Percentiles rank a stretch among this genome's conserved stretches.
These are phyloP conservation scores for Angomonas deanei DNA, from an alignment of 208 protist species.

Conservation along the genomic window DNA sequence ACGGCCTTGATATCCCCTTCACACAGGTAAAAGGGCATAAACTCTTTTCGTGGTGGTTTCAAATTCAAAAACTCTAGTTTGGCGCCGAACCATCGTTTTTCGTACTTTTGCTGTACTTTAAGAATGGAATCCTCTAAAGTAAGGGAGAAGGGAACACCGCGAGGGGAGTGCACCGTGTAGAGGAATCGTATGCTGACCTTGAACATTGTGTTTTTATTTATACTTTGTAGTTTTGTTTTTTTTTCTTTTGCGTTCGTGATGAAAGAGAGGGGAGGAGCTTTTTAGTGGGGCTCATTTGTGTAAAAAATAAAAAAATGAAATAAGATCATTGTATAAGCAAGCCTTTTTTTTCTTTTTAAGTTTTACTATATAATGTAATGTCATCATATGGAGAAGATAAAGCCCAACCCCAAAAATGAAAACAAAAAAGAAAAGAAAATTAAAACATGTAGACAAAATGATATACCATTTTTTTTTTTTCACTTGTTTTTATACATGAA, in stretches of 20 bases:
- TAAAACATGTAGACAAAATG: neutral
- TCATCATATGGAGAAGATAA: neutral
- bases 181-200: slow-evolving; percentile 9
- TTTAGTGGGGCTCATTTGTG: too few relatives aligned
- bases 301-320: neutral
- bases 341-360: neutral
- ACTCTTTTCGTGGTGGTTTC: slow-evolving; percentile 57
- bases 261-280: too few relatives aligned
- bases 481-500: neutral
- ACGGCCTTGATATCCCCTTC: slow-evolving; percentile 42
- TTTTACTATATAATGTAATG: neutral
- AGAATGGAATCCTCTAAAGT: slow-evolving; percentile 36
- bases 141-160: slow-evolving; percentile 60
- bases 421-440: slow-evolving; percentile 9
- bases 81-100: slow-evolving; percentile 62
- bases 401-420: neutral
- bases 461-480: neutral
- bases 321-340: neutral
- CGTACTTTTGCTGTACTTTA: slow-evolving; percentile 50
- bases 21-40: slow-evolving; percentile 85
- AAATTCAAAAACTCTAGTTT: slow-evolving; percentile 52
- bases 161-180: slow-evolving; percentile 60
- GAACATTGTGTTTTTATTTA: slow-evolving; percentile 28
- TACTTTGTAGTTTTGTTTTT: slow-evolving; percentile 5
- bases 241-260: too few relatives aligned